Conservation (phyloP, 352 stramenopile genomes). For the Halophytophthora polymorphica region DNA sequence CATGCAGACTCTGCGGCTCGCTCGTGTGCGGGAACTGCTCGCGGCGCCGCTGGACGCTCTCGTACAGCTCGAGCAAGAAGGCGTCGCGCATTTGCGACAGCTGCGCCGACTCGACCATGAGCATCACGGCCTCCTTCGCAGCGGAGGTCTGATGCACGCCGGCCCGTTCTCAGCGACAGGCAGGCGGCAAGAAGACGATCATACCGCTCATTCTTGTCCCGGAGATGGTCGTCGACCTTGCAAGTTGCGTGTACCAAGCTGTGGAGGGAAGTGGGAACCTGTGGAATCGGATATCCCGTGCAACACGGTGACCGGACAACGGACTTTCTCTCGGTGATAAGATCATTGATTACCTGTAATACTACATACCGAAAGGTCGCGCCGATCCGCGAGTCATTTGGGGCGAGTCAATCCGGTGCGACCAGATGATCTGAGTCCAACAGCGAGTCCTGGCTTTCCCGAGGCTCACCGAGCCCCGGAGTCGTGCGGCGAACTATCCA, state of each 20-base stretch:
- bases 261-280: too few species aligned
- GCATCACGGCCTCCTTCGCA: conserved; percentile 31
- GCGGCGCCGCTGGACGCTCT: conserved; percentile 68
- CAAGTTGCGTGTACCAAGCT: too few species aligned
- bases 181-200: too few species aligned
- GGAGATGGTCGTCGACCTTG: too few species aligned
- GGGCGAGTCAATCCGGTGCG: too few species aligned
- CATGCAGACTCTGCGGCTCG: conserved; percentile 66
- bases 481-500: too few species aligned
- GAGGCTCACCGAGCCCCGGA: too few species aligned
- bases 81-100: conserved; percentile 73
- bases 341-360: neutral
- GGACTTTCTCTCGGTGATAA: neutral
- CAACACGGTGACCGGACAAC: neutral
- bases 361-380: conserved; percentile 1
- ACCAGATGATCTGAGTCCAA: too few species aligned
- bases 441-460: too few species aligned
- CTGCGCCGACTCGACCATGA: conserved; percentile 51
- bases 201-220: too few species aligned
- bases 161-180: neutral
- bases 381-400: neutral
- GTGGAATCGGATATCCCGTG: conserved; percentile 17
- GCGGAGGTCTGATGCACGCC: conserved; percentile 16
- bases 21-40: conserved; percentile 85
- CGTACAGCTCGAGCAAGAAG: conserved; percentile 78